Percentiles rank a stretch among this genome's conserved stretches.
Evolutionary conservation across 495 filamentous ascomycete genomes (phyloP).

Genomic region (Neurospora sp.): DNA sequence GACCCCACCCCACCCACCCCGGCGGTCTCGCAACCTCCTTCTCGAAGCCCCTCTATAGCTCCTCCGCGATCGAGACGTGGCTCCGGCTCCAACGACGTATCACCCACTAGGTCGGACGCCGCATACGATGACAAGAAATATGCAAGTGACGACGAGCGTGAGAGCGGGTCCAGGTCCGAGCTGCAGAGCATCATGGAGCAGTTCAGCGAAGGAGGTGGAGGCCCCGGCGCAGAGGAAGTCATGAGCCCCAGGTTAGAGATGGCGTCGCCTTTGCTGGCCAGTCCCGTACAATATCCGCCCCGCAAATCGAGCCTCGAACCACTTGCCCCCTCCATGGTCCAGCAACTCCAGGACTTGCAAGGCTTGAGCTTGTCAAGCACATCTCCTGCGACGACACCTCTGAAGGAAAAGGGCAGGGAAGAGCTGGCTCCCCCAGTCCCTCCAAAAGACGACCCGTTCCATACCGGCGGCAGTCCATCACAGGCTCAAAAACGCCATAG

Average conservation of each 20-base stretch:
- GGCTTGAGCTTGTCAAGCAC: slow-evolving; percentile 31
- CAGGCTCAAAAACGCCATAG: slow-evolving; percentile 7
- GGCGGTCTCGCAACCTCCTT: slow-evolving; percentile 32
- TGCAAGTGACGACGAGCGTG: slow-evolving; percentile 45
- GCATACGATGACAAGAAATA: slow-evolving; percentile 43
- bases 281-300: slow-evolving; percentile 59
- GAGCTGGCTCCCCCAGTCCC: slow-evolving; percentile 42
- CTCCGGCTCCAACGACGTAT: slow-evolving; percentile 30
- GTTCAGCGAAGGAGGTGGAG: slow-evolving; percentile 58
- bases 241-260: slow-evolving; percentile 73
- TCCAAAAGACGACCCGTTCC: slow-evolving; percentile 35
- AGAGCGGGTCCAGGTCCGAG: slow-evolving; percentile 67
- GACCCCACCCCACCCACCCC: slow-evolving; percentile 57
- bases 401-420: slow-evolving; percentile 29
- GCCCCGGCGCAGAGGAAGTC: slow-evolving; percentile 60
- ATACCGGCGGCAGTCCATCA: slow-evolving; percentile 12
- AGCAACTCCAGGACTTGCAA: slow-evolving; percentile 37
- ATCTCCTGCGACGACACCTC: slow-evolving; percentile 25
- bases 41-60: slow-evolving; percentile 39
- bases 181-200: slow-evolving; percentile 96
- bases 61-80: slow-evolving; percentile 22
- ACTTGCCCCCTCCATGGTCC: slow-evolving; percentile 35
- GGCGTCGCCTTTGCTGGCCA: slow-evolving; percentile 56
- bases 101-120: slow-evolving; percentile 48
- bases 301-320: slow-evolving; percentile 77